These are phyloP conservation scores for Clitopilus passeckerianus DNA, from an alignment of 768 basidiomycete species.

Conservation along the genomic window DNA sequence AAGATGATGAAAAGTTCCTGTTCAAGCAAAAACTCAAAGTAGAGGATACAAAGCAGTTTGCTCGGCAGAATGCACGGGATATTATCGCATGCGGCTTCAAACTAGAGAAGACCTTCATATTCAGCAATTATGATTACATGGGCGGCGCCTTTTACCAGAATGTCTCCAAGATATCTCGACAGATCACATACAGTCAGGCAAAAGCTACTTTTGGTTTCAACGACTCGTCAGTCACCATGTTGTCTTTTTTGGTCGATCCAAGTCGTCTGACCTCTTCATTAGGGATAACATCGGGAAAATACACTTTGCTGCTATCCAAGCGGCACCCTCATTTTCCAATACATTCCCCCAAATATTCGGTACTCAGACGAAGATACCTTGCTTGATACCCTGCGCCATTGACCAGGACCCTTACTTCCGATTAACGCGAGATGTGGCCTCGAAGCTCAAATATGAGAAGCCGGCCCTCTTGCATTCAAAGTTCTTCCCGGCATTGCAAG, in stretches of 20 bases:
- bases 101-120: slow-evolving; percentile 92
- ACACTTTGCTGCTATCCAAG: slow-evolving; percentile 94
- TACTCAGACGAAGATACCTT: slow-evolving; percentile 73
- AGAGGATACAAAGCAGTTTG: slow-evolving; percentile 81
- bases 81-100: slow-evolving; percentile 97
- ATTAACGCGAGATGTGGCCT: slow-evolving; percentile 91
- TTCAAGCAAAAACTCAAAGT: slow-evolving; percentile 94
- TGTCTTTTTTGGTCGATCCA: too few relatives aligned
- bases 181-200: slow-evolving; percentile 90
- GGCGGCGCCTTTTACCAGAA: slow-evolving; percentile 94
- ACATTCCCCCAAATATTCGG: slow-evolving; percentile 99
- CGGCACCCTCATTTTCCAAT: slow-evolving; percentile 94
- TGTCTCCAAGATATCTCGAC: slow-evolving; percentile 86
- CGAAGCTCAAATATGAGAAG: slow-evolving; percentile 93
- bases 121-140: slow-evolving; percentile 86
- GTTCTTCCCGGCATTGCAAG: slow-evolving; percentile 98
- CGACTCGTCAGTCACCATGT: slow-evolving; percentile 76
- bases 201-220: slow-evolving; percentile 96
- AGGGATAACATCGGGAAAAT: slow-evolving; percentile 99
- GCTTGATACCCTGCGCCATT: slow-evolving; percentile 96
- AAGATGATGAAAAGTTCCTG: slow-evolving; percentile 98
- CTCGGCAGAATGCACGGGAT: slow-evolving; percentile 85
- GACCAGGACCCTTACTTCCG: slow-evolving; percentile 99
- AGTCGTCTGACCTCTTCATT: slow-evolving; percentile 2
- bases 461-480: slow-evolving; percentile 90